These are phyloP conservation scores for Diaporthe citriasiana DNA, from an alignment of 2,329 filamentous ascomycete species.

Conservation along the genomic window DNA sequence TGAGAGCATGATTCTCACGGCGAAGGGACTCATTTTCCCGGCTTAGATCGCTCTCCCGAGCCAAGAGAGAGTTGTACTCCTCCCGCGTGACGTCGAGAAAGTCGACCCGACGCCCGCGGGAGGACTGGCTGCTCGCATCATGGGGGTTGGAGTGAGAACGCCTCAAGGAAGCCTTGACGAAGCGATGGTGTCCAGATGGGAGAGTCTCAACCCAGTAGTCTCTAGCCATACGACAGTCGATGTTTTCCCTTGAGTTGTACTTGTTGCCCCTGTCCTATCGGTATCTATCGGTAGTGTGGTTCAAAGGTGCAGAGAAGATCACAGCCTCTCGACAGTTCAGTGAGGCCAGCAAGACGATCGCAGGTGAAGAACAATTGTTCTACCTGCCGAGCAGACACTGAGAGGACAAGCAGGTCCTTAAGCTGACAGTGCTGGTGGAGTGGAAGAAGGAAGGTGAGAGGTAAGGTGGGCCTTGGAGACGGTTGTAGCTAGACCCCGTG, in stretches of 20 bases:
- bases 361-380: not conserved
- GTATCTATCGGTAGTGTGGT: not conserved
- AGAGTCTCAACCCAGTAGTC: slow-evolving; percentile 40
- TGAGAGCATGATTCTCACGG: slow-evolving; percentile 52
- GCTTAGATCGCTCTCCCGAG: slow-evolving; percentile 44
- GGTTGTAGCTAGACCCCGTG: slow-evolving; percentile 36
- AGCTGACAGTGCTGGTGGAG: not conserved
- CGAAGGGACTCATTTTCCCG: slow-evolving; percentile 45
- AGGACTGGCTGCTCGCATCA: slow-evolving; percentile 37
- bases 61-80: slow-evolving; percentile 45
- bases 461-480: slow-evolving; percentile 14
- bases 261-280: not conserved
- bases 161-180: slow-evolving; percentile 44
- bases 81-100: slow-evolving; percentile 47
- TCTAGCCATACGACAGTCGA: slow-evolving; percentile 37
- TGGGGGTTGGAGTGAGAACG: slow-evolving; percentile 43
- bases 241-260: not conserved
- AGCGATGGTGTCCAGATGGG: slow-evolving; percentile 44
- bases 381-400: not conserved
- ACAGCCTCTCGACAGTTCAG: not conserved
- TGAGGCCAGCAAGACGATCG: not conserved
- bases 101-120: slow-evolving; percentile 45
- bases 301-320: not conserved
- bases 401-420: not conserved
- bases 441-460: not conserved